Evolutionary conservation across 2,329 filamentous ascomycete species (phyloP).

Genomic region (Hypoxylon sp.): DNA sequence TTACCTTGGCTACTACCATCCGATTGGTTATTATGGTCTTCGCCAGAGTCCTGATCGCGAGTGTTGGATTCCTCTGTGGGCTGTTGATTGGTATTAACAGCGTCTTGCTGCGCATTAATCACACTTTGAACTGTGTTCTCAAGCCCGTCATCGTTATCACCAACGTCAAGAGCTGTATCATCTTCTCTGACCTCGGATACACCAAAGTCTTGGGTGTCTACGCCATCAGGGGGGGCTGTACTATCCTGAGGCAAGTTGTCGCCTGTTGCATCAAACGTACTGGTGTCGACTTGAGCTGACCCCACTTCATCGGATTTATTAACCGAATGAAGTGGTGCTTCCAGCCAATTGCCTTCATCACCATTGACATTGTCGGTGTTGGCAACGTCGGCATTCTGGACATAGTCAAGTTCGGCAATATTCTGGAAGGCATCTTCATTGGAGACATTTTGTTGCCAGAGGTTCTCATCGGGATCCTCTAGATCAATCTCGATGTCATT

Average conservation of each 20-base stretch:
- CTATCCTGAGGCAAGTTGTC: conserved; percentile 22
- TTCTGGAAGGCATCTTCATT: conserved; percentile 35
- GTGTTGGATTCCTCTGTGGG: conserved; percentile 5
- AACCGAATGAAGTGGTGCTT: conserved; percentile 26
- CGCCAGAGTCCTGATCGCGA: neutral
- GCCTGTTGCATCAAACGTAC: conserved; percentile 14
- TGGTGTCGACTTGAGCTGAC: conserved; percentile 21
- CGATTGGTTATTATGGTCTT: conserved; percentile 1
- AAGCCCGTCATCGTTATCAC: neutral
- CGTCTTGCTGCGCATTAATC: conserved; percentile 19
- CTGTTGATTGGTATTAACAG: conserved; percentile 6
- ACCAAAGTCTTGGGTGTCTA: conserved; percentile 34
- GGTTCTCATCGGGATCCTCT: conserved; percentile 48
- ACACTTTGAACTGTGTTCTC: conserved; percentile 1
- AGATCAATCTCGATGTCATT: conserved; percentile 55
- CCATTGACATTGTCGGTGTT: conserved; percentile 28
- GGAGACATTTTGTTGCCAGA: conserved; percentile 49
- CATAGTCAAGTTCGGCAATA: conserved; percentile 49
- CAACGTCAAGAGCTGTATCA: conserved; percentile 1
- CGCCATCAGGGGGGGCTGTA: neutral
- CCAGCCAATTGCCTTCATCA: conserved; percentile 39
- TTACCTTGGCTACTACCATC: conserved; percentile 19
- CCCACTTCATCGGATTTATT: conserved; percentile 26
- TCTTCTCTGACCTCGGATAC: conserved; percentile 12
- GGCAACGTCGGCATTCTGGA: conserved; percentile 39